Conservation (phyloP, 2,329 filamentous ascomycete genomes). For the Penicillium sp. region DNA sequence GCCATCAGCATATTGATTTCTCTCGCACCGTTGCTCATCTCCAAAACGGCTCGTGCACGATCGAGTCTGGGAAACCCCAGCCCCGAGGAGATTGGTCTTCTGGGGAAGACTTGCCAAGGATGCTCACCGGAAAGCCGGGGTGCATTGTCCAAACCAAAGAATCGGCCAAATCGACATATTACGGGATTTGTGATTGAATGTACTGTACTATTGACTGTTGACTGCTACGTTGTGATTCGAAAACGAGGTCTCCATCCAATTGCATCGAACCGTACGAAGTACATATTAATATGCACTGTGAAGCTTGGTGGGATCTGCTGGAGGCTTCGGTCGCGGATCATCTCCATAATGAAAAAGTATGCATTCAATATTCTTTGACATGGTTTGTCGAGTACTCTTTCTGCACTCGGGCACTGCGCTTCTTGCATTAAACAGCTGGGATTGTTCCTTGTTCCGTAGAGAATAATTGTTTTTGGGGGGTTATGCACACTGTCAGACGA, state of each 20-base stretch:
- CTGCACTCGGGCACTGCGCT: neutral
- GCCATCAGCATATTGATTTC: neutral
- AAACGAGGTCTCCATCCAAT: conserved; percentile 1
- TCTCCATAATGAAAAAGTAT: neutral
- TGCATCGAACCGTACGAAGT: neutral
- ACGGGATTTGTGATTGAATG: neutral
- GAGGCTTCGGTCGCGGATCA: conserved; percentile 6
- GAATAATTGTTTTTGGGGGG: neutral
- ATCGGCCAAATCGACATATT: neutral
- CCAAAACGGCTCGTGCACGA: conserved; percentile 9
- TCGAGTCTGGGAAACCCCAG: conserved; percentile 2
- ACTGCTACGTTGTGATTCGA: neutral
- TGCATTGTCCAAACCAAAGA: neutral
- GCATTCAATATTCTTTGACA: neutral
- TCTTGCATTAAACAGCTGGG: conserved; percentile 10
- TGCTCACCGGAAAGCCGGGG: conserved; percentile 5
- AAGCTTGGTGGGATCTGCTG: conserved; percentile 7
- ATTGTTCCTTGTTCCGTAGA: conserved; percentile 13
- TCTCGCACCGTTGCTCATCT: neutral
- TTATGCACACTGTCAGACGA: conserved; percentile 13
- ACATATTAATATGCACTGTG: neutral
- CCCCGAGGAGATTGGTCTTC: neutral
- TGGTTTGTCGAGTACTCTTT: neutral
- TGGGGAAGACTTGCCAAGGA: conserved; percentile 7
- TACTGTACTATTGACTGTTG: neutral